Percentiles rank a stretch among this genome's conserved stretches.
Conservation (phyloP, 2,329 filamentous ascomycete species). For the Colletotrichum euphorbiae region DNA sequence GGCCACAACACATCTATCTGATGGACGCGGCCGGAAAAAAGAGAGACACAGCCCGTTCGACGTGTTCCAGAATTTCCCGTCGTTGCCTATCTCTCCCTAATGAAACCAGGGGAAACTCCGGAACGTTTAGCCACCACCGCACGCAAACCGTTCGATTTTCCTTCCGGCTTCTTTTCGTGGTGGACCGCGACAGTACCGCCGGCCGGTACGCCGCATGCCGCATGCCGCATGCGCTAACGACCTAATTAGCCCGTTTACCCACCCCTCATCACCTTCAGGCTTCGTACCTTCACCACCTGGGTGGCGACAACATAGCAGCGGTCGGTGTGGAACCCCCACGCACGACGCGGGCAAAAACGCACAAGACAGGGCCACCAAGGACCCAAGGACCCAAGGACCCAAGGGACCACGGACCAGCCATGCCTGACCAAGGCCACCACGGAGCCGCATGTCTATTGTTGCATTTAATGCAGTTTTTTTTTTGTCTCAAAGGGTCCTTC, state of each 20-base stretch:
- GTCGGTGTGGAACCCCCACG: constrained; percentile 35
- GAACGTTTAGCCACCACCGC: not conserved
- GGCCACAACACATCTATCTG: not conserved
- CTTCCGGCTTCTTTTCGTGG: constrained; percentile 39
- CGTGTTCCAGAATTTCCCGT: constrained; percentile 11
- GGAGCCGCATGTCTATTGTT: constrained; percentile 30
- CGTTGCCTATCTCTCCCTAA: constrained; percentile 10
- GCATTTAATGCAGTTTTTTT: constrained; percentile 5
- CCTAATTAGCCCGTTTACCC: too few relatives aligned
- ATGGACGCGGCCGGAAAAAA: not conserved
- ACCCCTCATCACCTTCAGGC: too few relatives aligned
- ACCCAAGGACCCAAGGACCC: constrained; percentile 8
- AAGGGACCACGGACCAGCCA: constrained; percentile 4
- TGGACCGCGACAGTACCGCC: constrained; percentile 7
- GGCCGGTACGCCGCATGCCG: constrained; percentile 17
- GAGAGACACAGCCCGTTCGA: not conserved
- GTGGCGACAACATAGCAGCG: not conserved
- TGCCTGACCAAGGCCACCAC: constrained; percentile 10
- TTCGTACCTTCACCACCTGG: not conserved
- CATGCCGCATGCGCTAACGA: not conserved
- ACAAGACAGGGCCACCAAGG: not conserved
- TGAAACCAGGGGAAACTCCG: not conserved
- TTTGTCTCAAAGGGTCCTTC: constrained; percentile 16
- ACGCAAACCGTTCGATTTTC: constrained; percentile 10
- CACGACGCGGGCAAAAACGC: not conserved